Evolutionary conservation across 805 yeast species (phyloP).

Genomic region (Torulaspora quercuum): DNA sequence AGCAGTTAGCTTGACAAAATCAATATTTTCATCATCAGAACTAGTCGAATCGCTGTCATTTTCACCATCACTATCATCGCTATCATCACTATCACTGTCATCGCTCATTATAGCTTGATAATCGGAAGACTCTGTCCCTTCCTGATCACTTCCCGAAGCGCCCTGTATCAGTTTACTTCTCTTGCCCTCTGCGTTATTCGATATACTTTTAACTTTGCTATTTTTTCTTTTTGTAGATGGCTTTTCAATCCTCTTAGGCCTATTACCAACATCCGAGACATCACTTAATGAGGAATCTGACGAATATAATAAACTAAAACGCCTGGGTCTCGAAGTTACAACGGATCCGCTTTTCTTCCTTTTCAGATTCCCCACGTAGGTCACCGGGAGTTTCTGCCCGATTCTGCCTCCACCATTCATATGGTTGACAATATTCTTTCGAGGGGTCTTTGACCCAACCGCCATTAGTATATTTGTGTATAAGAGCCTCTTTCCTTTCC

Average conservation of each 20-base stretch:
- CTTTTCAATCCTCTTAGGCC: conserved; percentile 19
- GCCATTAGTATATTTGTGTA: conserved; percentile 3
- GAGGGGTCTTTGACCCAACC: conserved; percentile 29
- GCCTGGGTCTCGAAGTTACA: conserved; percentile 35
- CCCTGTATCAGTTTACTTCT: conserved; percentile 39
- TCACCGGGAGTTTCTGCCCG: conserved; percentile 16
- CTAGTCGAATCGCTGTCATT: conserved; percentile 41
- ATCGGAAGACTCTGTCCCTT: conserved; percentile 26
- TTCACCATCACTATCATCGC: conserved; percentile 36
- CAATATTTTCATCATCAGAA: conserved; percentile 65
- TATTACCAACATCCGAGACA: conserved; percentile 36
- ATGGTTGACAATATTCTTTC: conserved; percentile 18
- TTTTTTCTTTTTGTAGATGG: conserved; percentile 17
- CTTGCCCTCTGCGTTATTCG: conserved; percentile 32
- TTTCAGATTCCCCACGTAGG: conserved; percentile 8
- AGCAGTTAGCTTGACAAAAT: conserved; percentile 67
- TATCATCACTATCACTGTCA: conserved; percentile 29
- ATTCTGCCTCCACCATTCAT: conserved; percentile 7
- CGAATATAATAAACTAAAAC: conserved; percentile 45
- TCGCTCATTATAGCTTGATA: conserved; percentile 34
- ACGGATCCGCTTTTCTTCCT: conserved; percentile 6
- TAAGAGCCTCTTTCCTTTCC: not conserved
- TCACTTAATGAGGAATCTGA: conserved; percentile 42
- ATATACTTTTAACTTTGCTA: conserved; percentile 23
- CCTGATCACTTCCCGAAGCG: conserved; percentile 26